phyloP scores from a whole-genome alignment of 176 grass and related monocot genomes.

The Zoysia pacifica region DNA sequence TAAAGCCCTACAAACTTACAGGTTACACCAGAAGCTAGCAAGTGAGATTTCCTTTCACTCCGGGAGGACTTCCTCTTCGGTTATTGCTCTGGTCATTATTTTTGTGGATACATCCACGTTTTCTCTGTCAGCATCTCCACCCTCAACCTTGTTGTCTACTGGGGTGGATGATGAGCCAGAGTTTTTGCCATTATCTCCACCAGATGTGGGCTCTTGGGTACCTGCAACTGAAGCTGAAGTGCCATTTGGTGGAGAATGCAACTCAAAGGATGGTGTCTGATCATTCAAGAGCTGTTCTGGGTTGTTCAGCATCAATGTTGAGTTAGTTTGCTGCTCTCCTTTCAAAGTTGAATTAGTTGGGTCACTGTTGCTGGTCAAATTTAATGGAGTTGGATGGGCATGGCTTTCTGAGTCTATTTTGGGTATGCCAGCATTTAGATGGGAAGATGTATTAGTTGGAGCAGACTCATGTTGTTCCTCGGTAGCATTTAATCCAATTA shows the following conservation, averaged over 20 bases:
- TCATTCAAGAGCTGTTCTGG: conserved; percentile 41
- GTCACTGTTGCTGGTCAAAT: conserved; percentile 30
- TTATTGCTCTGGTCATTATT: conserved; percentile 57
- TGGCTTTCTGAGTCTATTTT: conserved; percentile 24
- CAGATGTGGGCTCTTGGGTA: conserved; percentile 12
- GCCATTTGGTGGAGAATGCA: conserved; percentile 54
- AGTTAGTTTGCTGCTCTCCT: conserved; percentile 41
- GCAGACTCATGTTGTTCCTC: not conserved
- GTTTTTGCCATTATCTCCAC: conserved; percentile 22
- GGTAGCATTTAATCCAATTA: conserved; percentile 29
- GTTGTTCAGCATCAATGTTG: conserved; percentile 24
- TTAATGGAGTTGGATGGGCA: conserved; percentile 15
- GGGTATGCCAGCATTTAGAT: conserved; percentile 20
- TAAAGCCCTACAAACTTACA: conserved; percentile 54
- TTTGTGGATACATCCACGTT: conserved; percentile 38
- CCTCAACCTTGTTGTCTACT: not conserved
- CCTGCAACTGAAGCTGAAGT: conserved; percentile 28
- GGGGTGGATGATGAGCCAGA: not conserved
- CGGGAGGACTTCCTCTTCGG: conserved; percentile 53
- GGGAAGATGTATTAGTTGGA: conserved; percentile 8
- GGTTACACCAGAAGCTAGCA: conserved; percentile 35
- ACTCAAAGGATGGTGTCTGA: conserved; percentile 14
- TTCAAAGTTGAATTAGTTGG: conserved; percentile 46
- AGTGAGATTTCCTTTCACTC: conserved; percentile 46
- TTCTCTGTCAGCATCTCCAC: not conserved